phyloP scores from a whole-genome alignment of 768 basidiomycete species.

The Podaxis pistillaris region DNA sequence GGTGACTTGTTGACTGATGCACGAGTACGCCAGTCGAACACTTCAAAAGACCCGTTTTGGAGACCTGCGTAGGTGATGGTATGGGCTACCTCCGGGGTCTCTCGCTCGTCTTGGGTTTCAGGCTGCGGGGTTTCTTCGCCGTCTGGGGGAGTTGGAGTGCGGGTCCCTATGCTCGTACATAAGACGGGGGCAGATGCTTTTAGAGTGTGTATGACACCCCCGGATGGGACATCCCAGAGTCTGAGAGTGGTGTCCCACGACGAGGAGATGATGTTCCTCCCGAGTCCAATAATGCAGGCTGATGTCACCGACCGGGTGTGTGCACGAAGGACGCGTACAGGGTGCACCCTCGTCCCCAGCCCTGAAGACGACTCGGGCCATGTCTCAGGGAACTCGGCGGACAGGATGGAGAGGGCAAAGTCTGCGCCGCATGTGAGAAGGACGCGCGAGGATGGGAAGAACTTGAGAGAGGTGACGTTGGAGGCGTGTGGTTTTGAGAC shows the following conservation, averaged over 20 bases:
- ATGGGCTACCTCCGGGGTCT: constrained; percentile 43
- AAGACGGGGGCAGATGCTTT: constrained; percentile 40
- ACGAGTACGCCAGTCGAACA: constrained; percentile 52
- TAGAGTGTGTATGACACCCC: constrained; percentile 36
- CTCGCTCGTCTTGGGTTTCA: constrained; percentile 28
- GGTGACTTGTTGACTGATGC: constrained; percentile 16
- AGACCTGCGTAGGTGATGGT: constrained; percentile 56
- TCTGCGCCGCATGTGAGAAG: constrained; percentile 69
- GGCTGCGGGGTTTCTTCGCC: constrained; percentile 19
- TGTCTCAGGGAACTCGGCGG: constrained; percentile 44
- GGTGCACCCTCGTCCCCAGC: constrained; percentile 33
- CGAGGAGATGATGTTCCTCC: constrained; percentile 63
- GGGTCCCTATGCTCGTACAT: constrained; percentile 43
- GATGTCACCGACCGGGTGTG: constrained; percentile 68
- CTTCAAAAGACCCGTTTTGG: constrained; percentile 51
- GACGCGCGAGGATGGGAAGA: constrained; percentile 73
- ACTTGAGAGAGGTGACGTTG: constrained; percentile 38
- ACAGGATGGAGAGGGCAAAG: constrained; percentile 63
- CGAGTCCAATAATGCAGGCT: constrained; percentile 61
- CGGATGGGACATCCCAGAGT: constrained; percentile 27
- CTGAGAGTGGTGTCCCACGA: constrained; percentile 68
- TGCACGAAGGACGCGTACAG: constrained; percentile 60
- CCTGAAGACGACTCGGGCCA: constrained; percentile 11
- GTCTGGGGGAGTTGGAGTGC: constrained; percentile 28
- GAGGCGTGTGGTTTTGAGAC: constrained; percentile 47